Conservation (phyloP, 2,329 filamentous ascomycete species). For the Fusarium sp. region DNA sequence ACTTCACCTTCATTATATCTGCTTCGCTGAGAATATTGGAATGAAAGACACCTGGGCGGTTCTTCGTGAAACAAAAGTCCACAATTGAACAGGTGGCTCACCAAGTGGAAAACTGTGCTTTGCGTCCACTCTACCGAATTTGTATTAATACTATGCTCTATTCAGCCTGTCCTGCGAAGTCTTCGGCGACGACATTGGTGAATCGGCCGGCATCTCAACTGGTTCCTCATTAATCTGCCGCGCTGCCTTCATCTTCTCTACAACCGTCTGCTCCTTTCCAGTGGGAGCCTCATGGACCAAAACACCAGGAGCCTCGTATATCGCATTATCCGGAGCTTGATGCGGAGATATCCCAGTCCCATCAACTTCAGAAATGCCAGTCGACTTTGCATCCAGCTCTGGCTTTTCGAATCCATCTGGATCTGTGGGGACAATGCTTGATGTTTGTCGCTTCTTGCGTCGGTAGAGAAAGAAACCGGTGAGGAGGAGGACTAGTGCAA, state of each 20-base stretch:
- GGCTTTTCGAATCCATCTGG: background rate
- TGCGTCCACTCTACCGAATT: background rate
- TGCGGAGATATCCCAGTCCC: background rate
- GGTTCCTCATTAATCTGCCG: background rate
- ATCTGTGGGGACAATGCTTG: background rate
- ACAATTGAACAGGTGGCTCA: background rate
- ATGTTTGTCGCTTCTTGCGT: background rate
- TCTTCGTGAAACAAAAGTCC: rapidly evolving
- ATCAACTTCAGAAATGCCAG: background rate
- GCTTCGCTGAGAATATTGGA: too few relatives aligned
- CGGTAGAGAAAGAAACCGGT: background rate
- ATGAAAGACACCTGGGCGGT: rapidly evolving
- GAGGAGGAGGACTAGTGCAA: background rate
- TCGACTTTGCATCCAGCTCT: background rate
- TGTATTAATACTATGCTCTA: background rate
- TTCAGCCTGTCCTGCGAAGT: background rate
- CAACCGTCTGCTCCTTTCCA: background rate
- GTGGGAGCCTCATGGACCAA: background rate
- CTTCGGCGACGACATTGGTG: background rate
- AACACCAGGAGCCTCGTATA: background rate
- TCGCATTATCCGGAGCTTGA: background rate
- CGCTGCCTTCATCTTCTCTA: background rate
- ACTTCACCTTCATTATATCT: background rate
- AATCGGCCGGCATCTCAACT: background rate
- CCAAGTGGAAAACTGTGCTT: rapidly evolving